These are phyloP conservation scores for Tolypocladium tropicale DNA, from an alignment of 2,329 filamentous ascomycete genomes.

Conservation along the genomic window DNA sequence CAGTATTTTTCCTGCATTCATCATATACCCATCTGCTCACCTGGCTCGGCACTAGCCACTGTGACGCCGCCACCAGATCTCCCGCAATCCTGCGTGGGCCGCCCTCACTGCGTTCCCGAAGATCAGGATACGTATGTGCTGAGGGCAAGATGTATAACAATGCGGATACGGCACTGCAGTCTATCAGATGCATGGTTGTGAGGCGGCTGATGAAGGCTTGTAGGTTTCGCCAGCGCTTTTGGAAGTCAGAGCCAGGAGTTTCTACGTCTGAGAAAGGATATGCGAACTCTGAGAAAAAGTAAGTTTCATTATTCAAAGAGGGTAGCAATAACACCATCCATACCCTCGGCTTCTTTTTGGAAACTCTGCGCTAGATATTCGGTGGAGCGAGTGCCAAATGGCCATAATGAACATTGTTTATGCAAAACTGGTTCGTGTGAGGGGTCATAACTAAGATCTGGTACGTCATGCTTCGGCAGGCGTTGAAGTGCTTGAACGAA, in stretches of 20 bases:
- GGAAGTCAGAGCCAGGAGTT: constrained; percentile 1
- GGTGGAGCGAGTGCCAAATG: neutral
- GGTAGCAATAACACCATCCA: neutral
- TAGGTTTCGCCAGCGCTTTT: constrained; percentile 6
- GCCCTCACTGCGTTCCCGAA: constrained; percentile 1
- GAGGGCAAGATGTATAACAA: constrained; percentile 4
- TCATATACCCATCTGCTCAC: constrained; percentile 1
- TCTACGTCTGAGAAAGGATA: constrained; percentile 8
- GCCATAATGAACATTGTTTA: constrained; percentile 1
- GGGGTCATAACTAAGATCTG: constrained; percentile 1
- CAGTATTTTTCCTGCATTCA: neutral
- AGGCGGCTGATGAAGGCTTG: constrained; percentile 6
- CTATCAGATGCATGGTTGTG: constrained; percentile 2
- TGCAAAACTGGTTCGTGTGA: neutral
- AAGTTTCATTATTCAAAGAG: neutral
- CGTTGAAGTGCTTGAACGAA: neutral
- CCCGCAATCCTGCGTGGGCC: constrained; percentile 4
- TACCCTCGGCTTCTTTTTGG: constrained; percentile 3
- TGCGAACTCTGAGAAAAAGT: constrained; percentile 2
- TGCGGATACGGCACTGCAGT: constrained; percentile 5
- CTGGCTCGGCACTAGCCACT: constrained; percentile 4
- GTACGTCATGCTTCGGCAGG: constrained; percentile 3
- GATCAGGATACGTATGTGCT: constrained; percentile 3
- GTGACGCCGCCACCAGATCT: constrained; percentile 5
- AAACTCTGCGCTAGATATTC: neutral